phyloP scores from a whole-genome alignment of 257 asterid genomes.

The Nicotiana undulata region DNA sequence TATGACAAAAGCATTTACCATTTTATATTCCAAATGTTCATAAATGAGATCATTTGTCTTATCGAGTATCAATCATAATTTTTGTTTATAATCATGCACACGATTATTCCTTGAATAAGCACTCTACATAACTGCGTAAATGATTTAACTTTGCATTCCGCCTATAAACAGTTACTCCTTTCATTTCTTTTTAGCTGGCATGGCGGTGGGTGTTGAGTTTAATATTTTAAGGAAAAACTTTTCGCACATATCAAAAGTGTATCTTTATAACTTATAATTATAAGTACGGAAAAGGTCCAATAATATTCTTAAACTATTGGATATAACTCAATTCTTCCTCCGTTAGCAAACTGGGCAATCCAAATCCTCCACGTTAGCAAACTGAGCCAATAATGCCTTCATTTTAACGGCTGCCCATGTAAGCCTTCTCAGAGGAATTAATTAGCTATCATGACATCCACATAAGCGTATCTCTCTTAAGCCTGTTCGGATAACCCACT shows the following conservation, averaged over 20 bases:
- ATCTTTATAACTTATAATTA: background rate
- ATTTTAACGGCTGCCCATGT: too few relatives aligned
- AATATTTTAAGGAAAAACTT: background rate
- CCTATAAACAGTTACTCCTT: background rate
- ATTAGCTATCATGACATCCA: too few relatives aligned
- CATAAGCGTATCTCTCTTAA: too few relatives aligned
- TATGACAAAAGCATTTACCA: background rate
- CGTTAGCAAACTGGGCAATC: too few relatives aligned
- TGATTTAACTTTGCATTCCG: background rate
- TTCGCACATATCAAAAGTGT: background rate
- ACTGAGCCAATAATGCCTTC: too few relatives aligned
- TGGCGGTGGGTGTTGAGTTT: background rate
- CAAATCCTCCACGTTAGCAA: too few relatives aligned
- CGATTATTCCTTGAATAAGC: background rate
- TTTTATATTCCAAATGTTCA: background rate
- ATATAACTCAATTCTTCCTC: too few relatives aligned
- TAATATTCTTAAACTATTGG: too few relatives aligned
- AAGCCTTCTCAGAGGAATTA: too few relatives aligned
- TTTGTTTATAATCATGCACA: background rate
- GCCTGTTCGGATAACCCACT: too few relatives aligned
- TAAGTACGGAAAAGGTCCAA: too few relatives aligned
- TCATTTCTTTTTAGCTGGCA: background rate
- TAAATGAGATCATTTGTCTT: background rate
- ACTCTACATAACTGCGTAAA: background rate
- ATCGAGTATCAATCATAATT: background rate